phyloP scores from a whole-genome alignment of 345 rosid genomes.

The Brassica nigra region DNA sequence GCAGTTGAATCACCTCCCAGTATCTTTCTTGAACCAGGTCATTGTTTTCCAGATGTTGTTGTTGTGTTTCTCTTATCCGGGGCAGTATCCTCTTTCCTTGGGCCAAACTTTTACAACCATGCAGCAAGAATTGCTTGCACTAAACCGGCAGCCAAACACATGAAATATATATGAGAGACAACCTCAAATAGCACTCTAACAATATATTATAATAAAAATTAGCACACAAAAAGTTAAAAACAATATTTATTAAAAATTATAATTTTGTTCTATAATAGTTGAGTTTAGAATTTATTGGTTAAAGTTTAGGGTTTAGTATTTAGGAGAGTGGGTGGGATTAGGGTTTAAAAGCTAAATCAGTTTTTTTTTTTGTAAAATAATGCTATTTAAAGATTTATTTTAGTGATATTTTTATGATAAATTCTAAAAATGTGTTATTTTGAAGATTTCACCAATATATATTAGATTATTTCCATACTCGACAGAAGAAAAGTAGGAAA shows the following conservation, averaged over 20 bases:
- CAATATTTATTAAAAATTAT: too few relatives aligned
- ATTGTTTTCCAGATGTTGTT: neutral
- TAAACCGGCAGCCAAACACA: neutral
- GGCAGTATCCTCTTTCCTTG: neutral
- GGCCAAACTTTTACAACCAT: neutral
- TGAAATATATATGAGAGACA: neutral
- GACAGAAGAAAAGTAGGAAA: neutral
- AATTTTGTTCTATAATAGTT: too few relatives aligned
- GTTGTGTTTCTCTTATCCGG: neutral
- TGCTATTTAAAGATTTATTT: too few relatives aligned
- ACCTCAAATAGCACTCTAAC: too few relatives aligned
- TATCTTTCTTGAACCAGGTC: too few relatives aligned
- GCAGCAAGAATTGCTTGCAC: neutral
- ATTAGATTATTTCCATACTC: neutral
- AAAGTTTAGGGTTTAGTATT: too few relatives aligned
- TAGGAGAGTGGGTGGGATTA: neutral
- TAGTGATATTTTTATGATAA: neutral
- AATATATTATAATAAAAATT: too few relatives aligned
- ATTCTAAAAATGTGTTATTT: too few relatives aligned
- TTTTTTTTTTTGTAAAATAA: neutral
- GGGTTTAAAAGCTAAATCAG: neutral
- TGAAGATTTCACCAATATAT: neutral
- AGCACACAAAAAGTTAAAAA: neutral
- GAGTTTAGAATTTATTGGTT: too few relatives aligned
- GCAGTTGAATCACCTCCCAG: neutral